Evolutionary conservation across 2,329 filamentous ascomycete genomes (phyloP).

Genomic region (Aureobasidium sp.): DNA sequence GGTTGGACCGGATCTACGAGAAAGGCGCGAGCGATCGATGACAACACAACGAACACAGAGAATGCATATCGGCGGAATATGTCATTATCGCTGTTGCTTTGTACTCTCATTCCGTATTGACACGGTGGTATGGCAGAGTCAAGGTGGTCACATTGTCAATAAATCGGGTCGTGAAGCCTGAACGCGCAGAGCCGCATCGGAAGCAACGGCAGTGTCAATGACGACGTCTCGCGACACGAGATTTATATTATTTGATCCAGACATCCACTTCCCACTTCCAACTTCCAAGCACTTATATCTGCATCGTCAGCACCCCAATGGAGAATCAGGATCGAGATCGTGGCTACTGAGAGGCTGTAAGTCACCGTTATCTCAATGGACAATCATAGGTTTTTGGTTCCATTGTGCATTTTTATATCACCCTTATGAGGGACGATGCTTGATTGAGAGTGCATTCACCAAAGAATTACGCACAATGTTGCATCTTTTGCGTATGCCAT

Average conservation of each 20-base stretch:
- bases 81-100: not conserved
- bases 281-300: not conserved
- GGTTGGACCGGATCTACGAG: not conserved
- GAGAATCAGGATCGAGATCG: no score
- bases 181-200: conserved; percentile 11
- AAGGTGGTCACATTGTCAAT: not conserved
- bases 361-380: no score
- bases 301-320: no score
- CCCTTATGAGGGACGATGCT: no score
- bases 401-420: no score
- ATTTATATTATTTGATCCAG: not conserved
- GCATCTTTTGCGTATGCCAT: no score
- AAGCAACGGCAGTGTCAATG: conserved; percentile 7
- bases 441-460: no score
- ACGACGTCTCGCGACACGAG: conserved; percentile 4
- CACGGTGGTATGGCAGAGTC: not conserved
- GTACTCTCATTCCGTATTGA: not conserved
- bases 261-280: not conserved
- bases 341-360: no score
- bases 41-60: not conserved
- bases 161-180: not conserved
- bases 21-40: not conserved
- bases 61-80: not conserved
- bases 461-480: no score
- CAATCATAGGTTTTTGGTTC: no score